Evolutionary conservation across 495 filamentous ascomycete genomes (phyloP).

Genomic region (Podospora anserina): DNA sequence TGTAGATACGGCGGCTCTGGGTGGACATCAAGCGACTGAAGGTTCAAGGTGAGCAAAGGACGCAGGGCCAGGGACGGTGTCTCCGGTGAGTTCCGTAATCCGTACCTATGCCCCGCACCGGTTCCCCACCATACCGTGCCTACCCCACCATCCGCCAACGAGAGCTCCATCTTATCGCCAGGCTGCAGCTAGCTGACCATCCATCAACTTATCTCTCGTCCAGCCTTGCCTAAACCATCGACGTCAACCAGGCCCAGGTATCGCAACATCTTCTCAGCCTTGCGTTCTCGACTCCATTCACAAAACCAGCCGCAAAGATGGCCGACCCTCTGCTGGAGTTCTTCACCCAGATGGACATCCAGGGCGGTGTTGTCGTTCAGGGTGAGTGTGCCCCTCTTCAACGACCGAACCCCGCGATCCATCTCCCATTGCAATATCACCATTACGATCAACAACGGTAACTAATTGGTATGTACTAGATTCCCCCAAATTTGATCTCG

Average conservation of each 20-base stretch:
- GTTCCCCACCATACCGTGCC: not conserved
- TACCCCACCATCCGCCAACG: not conserved
- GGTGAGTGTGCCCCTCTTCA: constrained; percentile 32
- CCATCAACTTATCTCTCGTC: not conserved
- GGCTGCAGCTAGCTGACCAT: constrained; percentile 4
- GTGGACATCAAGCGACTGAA: not conserved
- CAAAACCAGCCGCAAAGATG: constrained; percentile 19
- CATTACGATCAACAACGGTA: constrained; percentile 4
- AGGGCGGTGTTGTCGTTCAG: constrained; percentile 44
- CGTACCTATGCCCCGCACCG: not conserved
- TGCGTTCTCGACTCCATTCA: not conserved
- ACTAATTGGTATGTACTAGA: constrained; percentile 46
- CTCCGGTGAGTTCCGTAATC: not conserved
- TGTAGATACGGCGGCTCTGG: not conserved
- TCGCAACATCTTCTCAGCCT: not conserved
- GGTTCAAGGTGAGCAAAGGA: not conserved
- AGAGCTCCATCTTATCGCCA: constrained; percentile 9
- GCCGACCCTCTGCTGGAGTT: constrained; percentile 34
- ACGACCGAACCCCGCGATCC: not conserved
- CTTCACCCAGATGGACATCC: constrained; percentile 45
- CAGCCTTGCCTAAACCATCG: not conserved
- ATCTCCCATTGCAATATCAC: constrained; percentile 2
- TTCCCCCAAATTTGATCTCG: constrained; percentile 85
- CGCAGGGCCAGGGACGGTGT: not conserved
- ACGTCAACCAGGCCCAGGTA: not conserved